A percentile compares a stretch with the other conserved stretches of the same genome.
Evolutionary conservation across 2,329 filamentous ascomycete species (phyloP).

Genomic region (Penicillium brevicompactum): DNA sequence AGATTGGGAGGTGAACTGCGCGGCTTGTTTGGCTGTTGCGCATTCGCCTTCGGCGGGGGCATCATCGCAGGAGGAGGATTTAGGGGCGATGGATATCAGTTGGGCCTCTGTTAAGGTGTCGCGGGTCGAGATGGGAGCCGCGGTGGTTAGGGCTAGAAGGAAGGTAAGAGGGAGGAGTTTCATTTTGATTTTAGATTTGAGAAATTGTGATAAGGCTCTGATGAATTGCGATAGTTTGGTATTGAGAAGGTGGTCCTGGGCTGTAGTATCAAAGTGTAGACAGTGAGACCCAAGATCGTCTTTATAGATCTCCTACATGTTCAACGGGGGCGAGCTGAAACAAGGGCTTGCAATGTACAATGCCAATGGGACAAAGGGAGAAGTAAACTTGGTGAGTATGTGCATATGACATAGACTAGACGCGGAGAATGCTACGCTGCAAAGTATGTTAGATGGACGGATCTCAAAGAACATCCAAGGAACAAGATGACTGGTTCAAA

Average conservation of each 20-base stretch:
- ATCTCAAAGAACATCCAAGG: neutral
- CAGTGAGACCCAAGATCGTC: neutral
- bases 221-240: neutral
- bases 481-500: neutral
- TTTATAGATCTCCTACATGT: constrained; percentile 8
- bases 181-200: constrained; percentile 3
- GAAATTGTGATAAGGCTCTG: too few species aligned
- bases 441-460: constrained; percentile 8
- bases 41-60: constrained; percentile 60
- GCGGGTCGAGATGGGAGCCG: neutral
- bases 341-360: constrained; percentile 3
- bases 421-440: constrained; percentile 12
- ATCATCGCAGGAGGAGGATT: constrained; percentile 56
- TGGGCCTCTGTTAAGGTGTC: constrained; percentile 30
- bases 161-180: constrained; percentile 4
- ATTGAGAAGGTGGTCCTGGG: neutral
- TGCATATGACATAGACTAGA: neutral
- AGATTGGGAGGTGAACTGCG: constrained; percentile 56
- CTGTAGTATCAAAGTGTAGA: neutral
- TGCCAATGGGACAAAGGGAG: constrained; percentile 2
- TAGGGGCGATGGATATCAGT: constrained; percentile 56
- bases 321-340: neutral
- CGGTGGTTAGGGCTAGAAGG: constrained; percentile 16
- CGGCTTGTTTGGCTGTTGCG: constrained; percentile 64
- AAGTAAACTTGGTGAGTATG: neutral